Conservation (phyloP, 2,329 filamentous ascomycete genomes). For the Aureobasidium sp. region DNA sequence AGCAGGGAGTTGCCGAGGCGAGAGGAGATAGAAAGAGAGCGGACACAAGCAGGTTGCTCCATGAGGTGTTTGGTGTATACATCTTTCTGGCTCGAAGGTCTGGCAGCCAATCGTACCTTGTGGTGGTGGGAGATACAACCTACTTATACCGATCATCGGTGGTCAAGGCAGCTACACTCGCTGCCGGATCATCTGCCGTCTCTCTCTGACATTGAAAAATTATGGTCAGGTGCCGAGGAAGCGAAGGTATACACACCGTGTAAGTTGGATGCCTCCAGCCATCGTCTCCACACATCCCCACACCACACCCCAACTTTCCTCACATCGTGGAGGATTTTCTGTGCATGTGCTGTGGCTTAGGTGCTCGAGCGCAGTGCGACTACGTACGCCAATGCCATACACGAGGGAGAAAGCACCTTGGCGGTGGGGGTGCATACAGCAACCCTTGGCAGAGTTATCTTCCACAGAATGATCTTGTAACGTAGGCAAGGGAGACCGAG, state of each 20-base stretch:
- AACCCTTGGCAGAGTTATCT: background rate
- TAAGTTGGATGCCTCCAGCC: background rate
- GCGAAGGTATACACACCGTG: background rate
- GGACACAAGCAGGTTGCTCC: background rate
- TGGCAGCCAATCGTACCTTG: background rate
- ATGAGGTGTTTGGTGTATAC: background rate
- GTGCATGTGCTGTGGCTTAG: background rate
- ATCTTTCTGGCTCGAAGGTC: background rate
- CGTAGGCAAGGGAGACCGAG: too few species aligned
- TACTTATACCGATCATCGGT: background rate
- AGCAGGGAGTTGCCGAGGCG: background rate
- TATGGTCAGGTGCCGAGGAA: background rate
- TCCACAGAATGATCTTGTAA: too few species aligned
- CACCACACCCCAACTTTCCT: background rate
- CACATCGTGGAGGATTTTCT: background rate
- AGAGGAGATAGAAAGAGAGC: background rate
- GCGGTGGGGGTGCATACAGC: background rate
- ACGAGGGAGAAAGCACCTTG: background rate
- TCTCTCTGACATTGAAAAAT: background rate
- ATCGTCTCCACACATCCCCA: background rate
- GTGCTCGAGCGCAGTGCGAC: background rate
- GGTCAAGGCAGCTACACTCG: background rate
- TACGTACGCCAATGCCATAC: slow-evolving; percentile 4
- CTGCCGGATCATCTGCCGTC: background rate
- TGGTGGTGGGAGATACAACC: background rate